Conservation (phyloP, 2,329 filamentous ascomycete species). For the Scedosporium boydii region DNA sequence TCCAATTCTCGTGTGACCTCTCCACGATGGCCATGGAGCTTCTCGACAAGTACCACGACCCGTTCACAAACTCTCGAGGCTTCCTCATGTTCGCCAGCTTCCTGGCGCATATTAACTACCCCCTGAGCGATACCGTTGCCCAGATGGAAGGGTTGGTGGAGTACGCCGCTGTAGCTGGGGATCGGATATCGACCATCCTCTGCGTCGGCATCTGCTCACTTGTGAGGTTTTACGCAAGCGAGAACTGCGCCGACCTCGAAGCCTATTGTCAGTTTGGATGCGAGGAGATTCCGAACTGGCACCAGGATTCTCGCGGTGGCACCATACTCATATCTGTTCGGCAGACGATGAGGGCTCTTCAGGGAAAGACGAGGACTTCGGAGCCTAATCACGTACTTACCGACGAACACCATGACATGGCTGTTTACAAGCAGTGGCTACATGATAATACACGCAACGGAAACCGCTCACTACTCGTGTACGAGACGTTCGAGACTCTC, state of each 20-base stretch:
- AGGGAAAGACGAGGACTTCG: conserved; percentile 57
- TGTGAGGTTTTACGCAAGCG: conserved; percentile 59
- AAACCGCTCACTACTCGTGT: conserved; percentile 56
- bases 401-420: conserved; percentile 56
- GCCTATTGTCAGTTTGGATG: conserved; percentile 62
- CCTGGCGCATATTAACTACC: conserved; percentile 58
- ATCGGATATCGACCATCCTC: conserved; percentile 62
- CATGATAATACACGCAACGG: conserved; percentile 43
- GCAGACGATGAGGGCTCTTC: conserved; percentile 59
- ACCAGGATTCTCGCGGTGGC: conserved; percentile 61
- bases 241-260: conserved; percentile 61
- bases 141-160: conserved; percentile 59
- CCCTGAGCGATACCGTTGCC: conserved; percentile 46
- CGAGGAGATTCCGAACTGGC: conserved; percentile 65
- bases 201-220: conserved; percentile 59
- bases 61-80: conserved; percentile 57
- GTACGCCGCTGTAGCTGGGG: conserved; percentile 55
- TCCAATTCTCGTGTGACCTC: conserved; percentile 56
- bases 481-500: conserved; percentile 57
- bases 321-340: conserved; percentile 56
- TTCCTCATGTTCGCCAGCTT: conserved; percentile 62
- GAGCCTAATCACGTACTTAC: conserved; percentile 49
- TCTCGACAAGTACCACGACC: conserved; percentile 52
- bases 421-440: conserved; percentile 50
- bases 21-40: conserved; percentile 54